Evolutionary conservation across 768 basidiomycete genomes (phyloP).

Genomic region (Chlorophyllum brunneum): DNA sequence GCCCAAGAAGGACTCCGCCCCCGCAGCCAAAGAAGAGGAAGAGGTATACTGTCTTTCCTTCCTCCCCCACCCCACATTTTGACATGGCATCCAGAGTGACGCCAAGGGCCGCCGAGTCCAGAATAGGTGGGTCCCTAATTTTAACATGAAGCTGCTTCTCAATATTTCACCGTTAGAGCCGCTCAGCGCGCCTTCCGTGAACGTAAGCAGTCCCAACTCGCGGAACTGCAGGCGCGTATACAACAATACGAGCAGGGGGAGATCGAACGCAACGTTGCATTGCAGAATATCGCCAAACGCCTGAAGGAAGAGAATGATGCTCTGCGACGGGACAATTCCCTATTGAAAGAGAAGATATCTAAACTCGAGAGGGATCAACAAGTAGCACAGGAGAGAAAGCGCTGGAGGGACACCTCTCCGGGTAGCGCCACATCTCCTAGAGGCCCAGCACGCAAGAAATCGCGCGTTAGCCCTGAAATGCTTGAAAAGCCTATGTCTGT

Average conservation of each 20-base stretch:
- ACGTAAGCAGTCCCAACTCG: slow-evolving; percentile 83
- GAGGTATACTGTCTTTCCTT: slow-evolving; percentile 37
- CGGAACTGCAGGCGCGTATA: slow-evolving; percentile 82
- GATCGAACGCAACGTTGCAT: slow-evolving; percentile 79
- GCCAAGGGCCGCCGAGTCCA: slow-evolving; percentile 68
- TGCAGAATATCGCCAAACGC: slow-evolving; percentile 79
- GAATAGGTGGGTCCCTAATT: slow-evolving; percentile 50
- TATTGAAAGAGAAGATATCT: slow-evolving; percentile 49
- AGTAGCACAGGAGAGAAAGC: slow-evolving; percentile 44
- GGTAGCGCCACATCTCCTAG: slow-evolving; percentile 19
- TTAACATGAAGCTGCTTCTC: slow-evolving; percentile 1
- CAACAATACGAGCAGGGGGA: slow-evolving; percentile 89
- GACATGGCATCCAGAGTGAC: slow-evolving; percentile 33
- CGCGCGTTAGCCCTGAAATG: slow-evolving; percentile 23
- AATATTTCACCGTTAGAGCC: slow-evolving; percentile 42
- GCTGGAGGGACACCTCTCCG: slow-evolving; percentile 52
- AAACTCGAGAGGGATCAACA: slow-evolving; percentile 36
- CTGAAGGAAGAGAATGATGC: slow-evolving; percentile 85
- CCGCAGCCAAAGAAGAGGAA: slow-evolving; percentile 35
- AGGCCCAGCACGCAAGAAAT: slow-evolving; percentile 29
- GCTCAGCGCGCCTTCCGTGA: slow-evolving; percentile 90
- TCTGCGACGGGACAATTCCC: slow-evolving; percentile 62
- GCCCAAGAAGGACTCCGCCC: slow-evolving; percentile 66
- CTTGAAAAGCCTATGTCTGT: slow-evolving; percentile 27
- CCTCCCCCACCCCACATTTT: not conserved